Evolutionary conservation across 345 rosid genomes (phyloP).

Genomic region (Limnanthes douglasii): DNA sequence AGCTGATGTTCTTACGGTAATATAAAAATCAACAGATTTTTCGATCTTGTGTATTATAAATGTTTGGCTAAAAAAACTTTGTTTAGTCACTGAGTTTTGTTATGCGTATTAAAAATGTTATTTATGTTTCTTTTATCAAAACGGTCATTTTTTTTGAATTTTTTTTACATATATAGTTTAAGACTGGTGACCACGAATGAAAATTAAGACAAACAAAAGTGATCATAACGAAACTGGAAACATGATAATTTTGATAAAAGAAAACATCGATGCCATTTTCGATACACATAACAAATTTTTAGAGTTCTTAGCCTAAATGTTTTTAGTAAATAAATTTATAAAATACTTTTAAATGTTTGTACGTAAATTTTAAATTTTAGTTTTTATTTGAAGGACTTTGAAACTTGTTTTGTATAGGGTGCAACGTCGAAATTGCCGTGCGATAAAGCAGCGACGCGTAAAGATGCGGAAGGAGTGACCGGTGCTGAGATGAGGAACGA

Average conservation of each 20-base stretch:
- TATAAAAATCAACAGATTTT: neutral
- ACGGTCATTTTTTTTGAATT: neutral
- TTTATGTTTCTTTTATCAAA: neutral
- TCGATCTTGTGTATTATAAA: neutral
- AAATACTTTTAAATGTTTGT: no score
- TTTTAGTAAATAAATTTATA: no score
- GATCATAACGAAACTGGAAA: no score
- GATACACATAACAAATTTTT: no score
- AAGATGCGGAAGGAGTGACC: conserved; percentile 70
- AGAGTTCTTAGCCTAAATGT: no score
- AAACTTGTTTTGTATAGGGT: conserved; percentile 21
- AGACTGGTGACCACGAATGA: no score
- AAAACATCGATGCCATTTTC: no score
- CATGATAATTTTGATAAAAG: no score
- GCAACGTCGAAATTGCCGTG: conserved; percentile 45
- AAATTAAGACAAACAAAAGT: no score
- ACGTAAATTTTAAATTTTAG: no score
- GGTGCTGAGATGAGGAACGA: conserved; percentile 78
- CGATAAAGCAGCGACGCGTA: conserved; percentile 44
- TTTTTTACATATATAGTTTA: no score
- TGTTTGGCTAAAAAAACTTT: neutral
- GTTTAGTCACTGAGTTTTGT: no score
- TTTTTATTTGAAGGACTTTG: neutral
- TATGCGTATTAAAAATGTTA: neutral
- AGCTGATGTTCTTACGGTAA: conserved; percentile 48